Conservation (phyloP, 1,284 basidiomycete genomes). For the Boletellus deceptivus region DNA sequence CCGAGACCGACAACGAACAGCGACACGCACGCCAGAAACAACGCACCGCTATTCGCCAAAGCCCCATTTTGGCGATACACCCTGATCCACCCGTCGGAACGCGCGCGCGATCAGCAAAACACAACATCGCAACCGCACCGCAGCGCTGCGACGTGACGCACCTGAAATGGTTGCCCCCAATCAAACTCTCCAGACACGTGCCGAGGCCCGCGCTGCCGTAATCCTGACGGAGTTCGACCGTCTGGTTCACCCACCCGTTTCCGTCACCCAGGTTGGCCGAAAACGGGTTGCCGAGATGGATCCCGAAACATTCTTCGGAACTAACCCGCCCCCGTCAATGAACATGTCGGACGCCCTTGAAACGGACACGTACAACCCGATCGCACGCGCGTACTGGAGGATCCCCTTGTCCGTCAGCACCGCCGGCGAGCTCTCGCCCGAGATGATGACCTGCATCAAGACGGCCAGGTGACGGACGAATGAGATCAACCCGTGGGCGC, state of each 20-base stretch:
- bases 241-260: constrained; percentile 48
- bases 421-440: constrained; percentile 50
- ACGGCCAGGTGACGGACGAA: too few species aligned
- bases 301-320: constrained; percentile 61
- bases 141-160: constrained; percentile 18
- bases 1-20: background rate
- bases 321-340: constrained; percentile 32
- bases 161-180: constrained; percentile 70
- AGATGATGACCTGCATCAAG: constrained; percentile 49
- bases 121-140: background rate
- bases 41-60: constrained; percentile 51
- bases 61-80: constrained; percentile 61
- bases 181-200: constrained; percentile 60
- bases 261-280: constrained; percentile 66
- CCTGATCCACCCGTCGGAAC: constrained; percentile 31
- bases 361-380: constrained; percentile 50
- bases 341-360: background rate
- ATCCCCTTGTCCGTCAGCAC: constrained; percentile 58
- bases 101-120: too few species aligned
- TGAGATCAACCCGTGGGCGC: background rate
- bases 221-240: constrained; percentile 59
- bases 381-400: constrained; percentile 57
- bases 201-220: constrained; percentile 47
- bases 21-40: constrained; percentile 60
- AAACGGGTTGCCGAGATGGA: constrained; percentile 59